These are phyloP conservation scores for Schizonepeta tenuifolia DNA, from an alignment of 257 asterid genomes.

Conservation along the genomic window DNA sequence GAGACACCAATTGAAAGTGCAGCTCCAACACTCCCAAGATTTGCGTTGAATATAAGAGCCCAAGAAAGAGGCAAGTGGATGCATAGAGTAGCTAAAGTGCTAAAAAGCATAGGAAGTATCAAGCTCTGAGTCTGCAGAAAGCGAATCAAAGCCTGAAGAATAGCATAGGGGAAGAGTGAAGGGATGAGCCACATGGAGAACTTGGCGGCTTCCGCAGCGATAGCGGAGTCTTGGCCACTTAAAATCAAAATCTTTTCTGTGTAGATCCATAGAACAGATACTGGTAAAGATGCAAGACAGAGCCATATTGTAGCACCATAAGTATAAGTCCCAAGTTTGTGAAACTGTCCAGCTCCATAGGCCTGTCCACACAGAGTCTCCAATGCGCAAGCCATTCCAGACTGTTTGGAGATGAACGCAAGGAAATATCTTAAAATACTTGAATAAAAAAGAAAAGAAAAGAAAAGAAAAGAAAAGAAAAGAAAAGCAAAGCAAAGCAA, in stretches of 20 bases:
- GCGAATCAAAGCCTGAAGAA: constrained; percentile 48
- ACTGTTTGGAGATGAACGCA: constrained; percentile 20
- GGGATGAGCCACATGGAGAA: constrained; percentile 50
- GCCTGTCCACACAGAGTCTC: constrained; percentile 66
- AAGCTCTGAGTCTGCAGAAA: constrained; percentile 55
- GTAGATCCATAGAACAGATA: constrained; percentile 44
- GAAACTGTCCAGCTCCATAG: constrained; percentile 46
- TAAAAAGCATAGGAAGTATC: constrained; percentile 47
- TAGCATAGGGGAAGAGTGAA: constrained; percentile 48
- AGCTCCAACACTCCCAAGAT: constrained; percentile 51
- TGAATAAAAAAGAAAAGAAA: too few species aligned
- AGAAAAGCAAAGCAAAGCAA: too few species aligned
- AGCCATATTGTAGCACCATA: constrained; percentile 49
- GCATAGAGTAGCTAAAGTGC: constrained; percentile 37
- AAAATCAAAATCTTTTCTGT: constrained; percentile 41
- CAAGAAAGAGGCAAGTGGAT: constrained; percentile 50
- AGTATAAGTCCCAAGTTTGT: constrained; percentile 42
- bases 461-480: too few species aligned
- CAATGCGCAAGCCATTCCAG: constrained; percentile 54
- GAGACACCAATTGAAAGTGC: constrained; percentile 49
- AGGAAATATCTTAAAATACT: not conserved
- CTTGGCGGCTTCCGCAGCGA: constrained; percentile 55
- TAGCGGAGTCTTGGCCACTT: constrained; percentile 51
- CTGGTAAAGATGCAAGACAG: constrained; percentile 43
- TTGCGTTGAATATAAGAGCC: constrained; percentile 48